A percentile compares a stretch with the other conserved stretches of the same genome.
Evolutionary conservation across 139 green algal genomes (phyloP).

Genomic region (Chlorella sp.): DNA sequence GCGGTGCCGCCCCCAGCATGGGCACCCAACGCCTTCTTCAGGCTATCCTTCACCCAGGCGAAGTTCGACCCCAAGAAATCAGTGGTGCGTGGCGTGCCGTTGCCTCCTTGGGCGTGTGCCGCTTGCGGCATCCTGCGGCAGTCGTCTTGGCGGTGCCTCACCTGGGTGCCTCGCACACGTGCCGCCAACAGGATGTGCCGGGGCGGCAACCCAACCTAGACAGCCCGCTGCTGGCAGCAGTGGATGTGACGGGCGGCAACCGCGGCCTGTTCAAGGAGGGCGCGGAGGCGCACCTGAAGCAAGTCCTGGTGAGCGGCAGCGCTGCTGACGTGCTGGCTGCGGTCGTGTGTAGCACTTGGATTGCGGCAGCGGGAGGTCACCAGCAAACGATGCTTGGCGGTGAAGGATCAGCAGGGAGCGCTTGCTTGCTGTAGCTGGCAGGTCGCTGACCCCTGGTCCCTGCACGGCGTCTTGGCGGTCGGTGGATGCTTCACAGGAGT

Average conservation of each 20-base stretch:
- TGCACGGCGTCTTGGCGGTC: too few relatives aligned
- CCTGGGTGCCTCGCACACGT: too few relatives aligned
- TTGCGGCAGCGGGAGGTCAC: not conserved
- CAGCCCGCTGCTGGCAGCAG: conserved; percentile 5
- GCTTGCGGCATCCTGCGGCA: too few relatives aligned
- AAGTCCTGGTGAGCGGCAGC: conserved; percentile 14
- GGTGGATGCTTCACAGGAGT: too few relatives aligned
- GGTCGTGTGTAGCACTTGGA: not conserved
- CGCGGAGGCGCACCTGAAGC: conserved; percentile 12
- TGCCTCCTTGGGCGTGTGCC: too few relatives aligned
- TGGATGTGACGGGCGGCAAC: conserved; percentile 23
- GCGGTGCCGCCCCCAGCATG: conserved; percentile 17
- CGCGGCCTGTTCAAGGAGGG: conserved; percentile 10
- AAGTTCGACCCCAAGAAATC: not conserved
- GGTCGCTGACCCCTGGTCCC: not conserved
- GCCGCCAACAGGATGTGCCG: not conserved
- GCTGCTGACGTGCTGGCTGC: not conserved
- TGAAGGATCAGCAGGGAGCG: too few relatives aligned
- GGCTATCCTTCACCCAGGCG: conserved; percentile 33
- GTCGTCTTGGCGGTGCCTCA: too few relatives aligned
- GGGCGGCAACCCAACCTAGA: not conserved
- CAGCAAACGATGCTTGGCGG: too few relatives aligned
- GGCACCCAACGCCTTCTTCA: conserved; percentile 35
- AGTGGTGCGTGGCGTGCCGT: too few relatives aligned
- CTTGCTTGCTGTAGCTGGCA: not conserved